Evolutionary conservation across 106 monocot genomes (phyloP).

Genomic region (Platanthera zijinensis): DNA sequence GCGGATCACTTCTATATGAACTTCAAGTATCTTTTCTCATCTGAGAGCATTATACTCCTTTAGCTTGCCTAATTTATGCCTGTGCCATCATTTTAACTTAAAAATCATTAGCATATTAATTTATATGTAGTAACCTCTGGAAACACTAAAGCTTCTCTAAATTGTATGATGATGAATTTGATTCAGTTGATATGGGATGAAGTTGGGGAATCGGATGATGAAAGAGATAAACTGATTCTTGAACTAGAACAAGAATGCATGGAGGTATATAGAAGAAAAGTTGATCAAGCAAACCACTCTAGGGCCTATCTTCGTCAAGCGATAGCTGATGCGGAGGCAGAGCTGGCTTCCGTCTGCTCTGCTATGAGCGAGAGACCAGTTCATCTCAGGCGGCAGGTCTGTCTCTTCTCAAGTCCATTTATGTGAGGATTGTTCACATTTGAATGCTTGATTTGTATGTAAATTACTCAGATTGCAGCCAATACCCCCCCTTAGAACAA

Average conservation of each 20-base stretch:
- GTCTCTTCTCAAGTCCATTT: neutral
- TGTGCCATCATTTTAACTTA: neutral
- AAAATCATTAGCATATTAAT: neutral
- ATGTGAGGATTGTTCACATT: neutral
- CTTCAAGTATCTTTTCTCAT: conserved; percentile 16
- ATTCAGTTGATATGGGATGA: conserved; percentile 84
- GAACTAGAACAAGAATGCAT: conserved; percentile 75
- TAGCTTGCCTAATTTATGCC: neutral
- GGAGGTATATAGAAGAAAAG: conserved; percentile 49
- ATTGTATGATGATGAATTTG: neutral
- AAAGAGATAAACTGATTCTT: conserved; percentile 57
- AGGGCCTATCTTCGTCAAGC: conserved; percentile 49
- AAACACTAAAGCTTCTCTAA: neutral
- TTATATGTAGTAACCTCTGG: neutral
- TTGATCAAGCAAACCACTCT: conserved; percentile 41
- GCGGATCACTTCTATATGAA: conserved; percentile 18
- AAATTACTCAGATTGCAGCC: neutral
- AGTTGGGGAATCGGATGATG: conserved; percentile 59
- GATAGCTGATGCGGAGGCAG: conserved; percentile 59
- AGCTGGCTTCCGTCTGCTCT: conserved; percentile 53
- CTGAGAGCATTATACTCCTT: neutral
- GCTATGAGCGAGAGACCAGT: conserved; percentile 40
- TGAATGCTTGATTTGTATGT: neutral
- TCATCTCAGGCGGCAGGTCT: conserved; percentile 29
- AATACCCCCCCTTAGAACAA: neutral